Evolutionary conservation across 352 stramenopile genomes (phyloP), one percentile per base, ranked within the genome.

Genomic region (Lagenidium sp.): DNA sequence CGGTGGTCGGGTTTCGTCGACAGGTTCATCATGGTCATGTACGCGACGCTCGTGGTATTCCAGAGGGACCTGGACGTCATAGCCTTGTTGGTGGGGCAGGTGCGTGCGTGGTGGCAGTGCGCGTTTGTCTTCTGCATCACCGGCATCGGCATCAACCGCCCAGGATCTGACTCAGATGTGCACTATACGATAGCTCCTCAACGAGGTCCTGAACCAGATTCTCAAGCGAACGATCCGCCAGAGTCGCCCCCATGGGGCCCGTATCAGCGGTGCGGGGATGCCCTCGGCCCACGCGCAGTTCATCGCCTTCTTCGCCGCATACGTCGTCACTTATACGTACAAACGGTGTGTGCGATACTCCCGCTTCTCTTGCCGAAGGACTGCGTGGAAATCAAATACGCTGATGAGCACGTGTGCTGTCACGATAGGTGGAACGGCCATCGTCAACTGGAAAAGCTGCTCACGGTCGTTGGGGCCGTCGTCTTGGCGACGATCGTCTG

Each of bases 11-110:
- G 28, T 32, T 13, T 32, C 28, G 28, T 15, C 15, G 28, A 11
- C 57, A 93, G 80, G 37, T 93, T 89, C 51, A 64, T 93, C 50
- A 73, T 85, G 52, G 79, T 93, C 57, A 85, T 85, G 63, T 86
- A 85, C 58, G 48, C 69, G 38, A 91, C 81, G 43, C 54, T 89
- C 28, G 58, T 91, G 19, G 58, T 68, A 8, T 89, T 82, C 41
- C 78, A 90, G 62, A 69, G 81, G 36, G 81, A 93, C 48, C 49
- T 93, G 30, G 69, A 90, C 60, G 77, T 58, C 36, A 73, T 88
- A 24, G 64, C 55, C 13, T 70, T 89, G 56, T 59, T 91, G 28
- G 36, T 80, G 18, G 81, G 81, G 5, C 78, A 92, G 60, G 76
- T 89, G 44, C 3, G 21, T 30, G 13, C 15, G n/a, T 44, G 4